phyloP scores from a whole-genome alignment of 352 stramenopile species.

The Phytopythium boreale region DNA sequence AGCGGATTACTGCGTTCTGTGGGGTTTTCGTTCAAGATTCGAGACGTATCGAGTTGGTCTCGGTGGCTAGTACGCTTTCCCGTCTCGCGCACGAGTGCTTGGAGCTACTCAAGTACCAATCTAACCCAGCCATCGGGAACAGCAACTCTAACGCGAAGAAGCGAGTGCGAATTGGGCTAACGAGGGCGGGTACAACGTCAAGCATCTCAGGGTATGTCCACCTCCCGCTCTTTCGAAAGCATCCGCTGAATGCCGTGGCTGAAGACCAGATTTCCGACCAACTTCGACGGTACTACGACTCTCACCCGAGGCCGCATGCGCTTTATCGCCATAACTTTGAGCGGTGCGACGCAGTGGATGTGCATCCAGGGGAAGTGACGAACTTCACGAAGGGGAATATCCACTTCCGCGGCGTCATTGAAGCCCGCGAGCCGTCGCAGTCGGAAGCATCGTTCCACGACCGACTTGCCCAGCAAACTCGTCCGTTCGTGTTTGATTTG shows the following conservation, averaged over 20 bases:
- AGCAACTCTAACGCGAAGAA: background rate
- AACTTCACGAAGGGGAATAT: background rate
- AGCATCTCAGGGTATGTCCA: background rate
- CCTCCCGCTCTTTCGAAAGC: background rate
- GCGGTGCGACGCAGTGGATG: background rate
- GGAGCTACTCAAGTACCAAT: background rate
- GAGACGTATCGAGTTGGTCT: background rate
- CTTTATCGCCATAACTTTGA: background rate
- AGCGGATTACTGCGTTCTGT: background rate
- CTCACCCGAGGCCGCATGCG: background rate
- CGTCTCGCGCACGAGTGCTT: background rate
- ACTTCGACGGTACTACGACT: background rate
- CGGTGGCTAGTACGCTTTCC: background rate
- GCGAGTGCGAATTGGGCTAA: background rate
- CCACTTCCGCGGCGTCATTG: background rate
- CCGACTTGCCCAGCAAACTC: background rate
- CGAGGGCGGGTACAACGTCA: background rate
- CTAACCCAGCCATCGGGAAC: background rate
- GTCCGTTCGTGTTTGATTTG: background rate
- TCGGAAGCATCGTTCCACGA: background rate
- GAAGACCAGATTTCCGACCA: background rate
- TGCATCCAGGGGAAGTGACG: background rate
- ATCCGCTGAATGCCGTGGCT: background rate
- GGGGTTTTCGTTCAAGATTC: background rate
- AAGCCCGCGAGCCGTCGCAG: background rate